Base-by-base conservation (phyloP, 2,329 filamentous ascomycete species). In the Ophiocordyceps camponoti-saundersi region DNA sequence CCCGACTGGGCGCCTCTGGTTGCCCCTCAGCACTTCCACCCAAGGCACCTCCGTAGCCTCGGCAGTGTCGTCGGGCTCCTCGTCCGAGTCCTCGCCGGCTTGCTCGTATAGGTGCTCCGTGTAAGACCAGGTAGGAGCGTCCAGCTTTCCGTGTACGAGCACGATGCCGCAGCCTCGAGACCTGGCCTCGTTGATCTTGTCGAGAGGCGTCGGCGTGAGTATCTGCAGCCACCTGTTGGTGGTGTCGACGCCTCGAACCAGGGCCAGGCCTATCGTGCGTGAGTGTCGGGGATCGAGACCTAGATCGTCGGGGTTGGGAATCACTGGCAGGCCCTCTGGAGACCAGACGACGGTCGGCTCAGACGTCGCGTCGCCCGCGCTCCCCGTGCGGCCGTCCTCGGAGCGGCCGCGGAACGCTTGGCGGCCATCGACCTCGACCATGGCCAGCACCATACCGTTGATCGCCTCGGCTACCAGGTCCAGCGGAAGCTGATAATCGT, bases 181-280 rank as follows among this genome's bases (percentile, higher is more conserved):
- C 41, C 57, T 63, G 18, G 69, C 56, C 11, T 62, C 56, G 36
- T 64, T 59, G 16, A 78, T 65, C 3, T 59, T 54, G 3, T 61
- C 53, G 0, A 59, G 46, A 0, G 66, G 48, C 7, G 80, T 65
- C 0, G 84, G 82, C 0, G 80, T 82, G 2, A 88, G 57, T 1
- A 90, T 55, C 49, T 87, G 79, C 3, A 90, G 61, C 6, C 67
- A 58, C 3, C 69, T 65, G 1, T 62, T 67, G 21, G 61, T 57
- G 0, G 63, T 56, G 55, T 89, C 80, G 48, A 89, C 77, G 5
- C 79, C 82, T 1, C 82, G 74, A n/a, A 92, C 61, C 10, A 90
- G 67, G 0, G 75, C 82, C 2, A 85, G 65, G 2, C 82, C 82
- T 4, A 86, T 60, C 15, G 75, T 69, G 21, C 66, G 66, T 0